These are phyloP conservation scores for Alliaria petiolata DNA, from an alignment of 345 rosid genomes.

Conservation along the genomic window DNA sequence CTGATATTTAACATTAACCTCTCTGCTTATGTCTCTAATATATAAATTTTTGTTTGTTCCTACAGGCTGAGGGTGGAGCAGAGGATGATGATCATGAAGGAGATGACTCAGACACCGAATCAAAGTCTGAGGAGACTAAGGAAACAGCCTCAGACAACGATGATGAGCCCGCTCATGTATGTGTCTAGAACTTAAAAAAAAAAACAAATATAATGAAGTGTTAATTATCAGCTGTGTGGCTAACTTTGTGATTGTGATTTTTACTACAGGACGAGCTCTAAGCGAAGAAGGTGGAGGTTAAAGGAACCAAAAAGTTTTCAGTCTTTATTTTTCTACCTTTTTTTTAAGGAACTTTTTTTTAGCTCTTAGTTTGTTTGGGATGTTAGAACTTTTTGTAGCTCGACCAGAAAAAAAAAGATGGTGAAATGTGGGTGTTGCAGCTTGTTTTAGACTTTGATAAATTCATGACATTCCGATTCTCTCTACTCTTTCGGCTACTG, in stretches of 20 bases:
- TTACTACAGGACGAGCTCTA: conserved; percentile 81
- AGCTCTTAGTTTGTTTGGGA: conserved; percentile 1
- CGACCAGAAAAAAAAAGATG: neutral
- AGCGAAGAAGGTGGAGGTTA: conserved; percentile 7
- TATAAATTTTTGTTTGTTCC: neutral
- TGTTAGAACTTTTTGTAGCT: conserved; percentile 7
- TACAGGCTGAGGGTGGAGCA: conserved; percentile 67
- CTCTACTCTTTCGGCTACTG: neutral
- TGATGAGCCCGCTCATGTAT: conserved; percentile 42
- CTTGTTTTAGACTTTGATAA: neutral
- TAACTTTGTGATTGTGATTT: neutral
- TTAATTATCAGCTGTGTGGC: neutral
- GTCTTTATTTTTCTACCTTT: neutral
- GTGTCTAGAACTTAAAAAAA: neutral
- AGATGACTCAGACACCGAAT: conserved; percentile 46
- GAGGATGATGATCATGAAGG: conserved; percentile 46
- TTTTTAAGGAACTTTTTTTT: neutral
- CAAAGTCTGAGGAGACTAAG: conserved; percentile 40
- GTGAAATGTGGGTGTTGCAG: conserved; percentile 1
- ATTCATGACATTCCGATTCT: neutral
- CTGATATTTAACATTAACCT: neutral
- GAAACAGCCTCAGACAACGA: conserved; percentile 25
- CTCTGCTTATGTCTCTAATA: neutral
- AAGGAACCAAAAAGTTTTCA: neutral
- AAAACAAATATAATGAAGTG: neutral